Evolutionary conservation across 2,329 filamentous ascomycete genomes (phyloP).

Genomic region (Byssoonygena ceratinophila): DNA sequence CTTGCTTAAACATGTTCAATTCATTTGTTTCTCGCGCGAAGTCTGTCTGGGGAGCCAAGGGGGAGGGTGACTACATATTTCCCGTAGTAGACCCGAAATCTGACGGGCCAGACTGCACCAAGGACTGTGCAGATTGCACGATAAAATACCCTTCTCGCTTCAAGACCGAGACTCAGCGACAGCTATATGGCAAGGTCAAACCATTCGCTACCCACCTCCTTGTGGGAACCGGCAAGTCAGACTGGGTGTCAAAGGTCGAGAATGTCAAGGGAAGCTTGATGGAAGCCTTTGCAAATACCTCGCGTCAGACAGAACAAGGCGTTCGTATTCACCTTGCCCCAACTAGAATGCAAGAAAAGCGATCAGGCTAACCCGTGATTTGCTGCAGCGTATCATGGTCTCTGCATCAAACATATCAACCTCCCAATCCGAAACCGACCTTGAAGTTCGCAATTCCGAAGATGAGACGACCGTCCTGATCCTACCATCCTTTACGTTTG

Average conservation of each 20-base stretch:
- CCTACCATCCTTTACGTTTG: constrained; percentile 72
- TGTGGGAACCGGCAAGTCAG: constrained; percentile 84
- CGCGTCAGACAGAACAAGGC: constrained; percentile 32
- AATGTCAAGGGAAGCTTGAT: constrained; percentile 80
- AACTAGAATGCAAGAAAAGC: too few relatives aligned
- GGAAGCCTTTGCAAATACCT: constrained; percentile 54
- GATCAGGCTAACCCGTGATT: too few relatives aligned
- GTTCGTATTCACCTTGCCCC: constrained; percentile 19
- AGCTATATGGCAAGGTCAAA: constrained; percentile 73
- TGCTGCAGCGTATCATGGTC: constrained; percentile 70
- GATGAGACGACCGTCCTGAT: constrained; percentile 65
- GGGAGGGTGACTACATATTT: constrained; percentile 48
- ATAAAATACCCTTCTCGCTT: constrained; percentile 66
- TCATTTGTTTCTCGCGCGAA: constrained; percentile 1
- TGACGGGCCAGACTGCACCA: constrained; percentile 80
- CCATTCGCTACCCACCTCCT: constrained; percentile 82
- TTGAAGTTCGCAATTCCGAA: constrained; percentile 37
- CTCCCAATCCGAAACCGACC: constrained; percentile 34
- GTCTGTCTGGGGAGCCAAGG: neutral
- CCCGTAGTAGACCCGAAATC: constrained; percentile 58
- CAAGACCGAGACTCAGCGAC: constrained; percentile 61
- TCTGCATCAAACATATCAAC: constrained; percentile 88
- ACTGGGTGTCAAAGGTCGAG: constrained; percentile 81
- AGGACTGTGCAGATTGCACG: constrained; percentile 73
- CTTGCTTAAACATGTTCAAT: neutral